Evolutionary conservation across 495 filamentous ascomycete species (phyloP), one percentile per base, ranked within the genome.

Genomic region (Hyaloscypha hepaticicola): DNA sequence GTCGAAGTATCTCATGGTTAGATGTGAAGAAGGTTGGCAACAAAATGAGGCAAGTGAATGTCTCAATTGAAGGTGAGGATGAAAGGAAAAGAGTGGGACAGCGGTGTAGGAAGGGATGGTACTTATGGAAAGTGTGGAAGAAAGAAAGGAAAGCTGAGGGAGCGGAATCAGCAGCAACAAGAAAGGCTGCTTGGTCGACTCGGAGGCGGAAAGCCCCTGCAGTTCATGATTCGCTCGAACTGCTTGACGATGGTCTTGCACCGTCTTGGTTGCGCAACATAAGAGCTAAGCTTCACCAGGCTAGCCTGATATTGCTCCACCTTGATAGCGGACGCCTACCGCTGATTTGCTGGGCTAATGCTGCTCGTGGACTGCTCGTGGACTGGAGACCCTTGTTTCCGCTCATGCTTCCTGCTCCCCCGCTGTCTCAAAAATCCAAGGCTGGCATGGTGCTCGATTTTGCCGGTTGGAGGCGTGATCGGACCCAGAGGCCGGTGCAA

Each of bases 1-100:
- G 50, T 69, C 61, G 50, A 67, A 72, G 58, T 64, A 67, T 67
- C 60, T 57, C 66, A 69, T 72, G 66, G 48, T 69, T 34, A 58
- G 16, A 56, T 14, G 26, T 24, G 66, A 28, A 53, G 62, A 26
- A 58, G 48, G 28, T 29, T 12, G 28, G 21, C 11, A 29, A 33
- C 29, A 57, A 63, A 63, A 51, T 14, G 41, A 31, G 33, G 33
- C 45, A 41, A 60, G 26, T 63, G 48, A 45, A 67, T 65, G 55
- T 26, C 65, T 63, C 28, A 65, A 57, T 52, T 55, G 49, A 51
- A 60, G 60, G 48, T 57, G 61, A 66, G 57, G 29, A 51, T 49
- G 58, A 58, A 61, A 57, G 64, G 61, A 69, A 55, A 55, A 51
- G 63, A 72, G 61, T 64, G 70, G 70, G 67, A 66, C 66, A 62